These are phyloP conservation scores for Phytophthora meadii DNA, from an alignment of 352 stramenopile species.

Conservation along the genomic window DNA sequence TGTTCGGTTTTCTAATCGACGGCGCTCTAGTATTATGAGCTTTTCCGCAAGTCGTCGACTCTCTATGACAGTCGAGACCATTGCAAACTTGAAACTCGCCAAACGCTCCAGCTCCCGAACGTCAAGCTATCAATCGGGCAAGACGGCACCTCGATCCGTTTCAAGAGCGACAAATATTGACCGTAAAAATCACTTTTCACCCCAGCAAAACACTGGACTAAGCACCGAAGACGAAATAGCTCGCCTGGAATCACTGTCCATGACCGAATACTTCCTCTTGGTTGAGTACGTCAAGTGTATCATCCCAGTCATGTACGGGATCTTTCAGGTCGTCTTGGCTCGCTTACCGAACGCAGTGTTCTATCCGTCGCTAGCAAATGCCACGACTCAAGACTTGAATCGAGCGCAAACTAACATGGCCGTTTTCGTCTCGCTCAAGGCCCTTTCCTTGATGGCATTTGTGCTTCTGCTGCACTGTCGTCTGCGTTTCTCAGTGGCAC, in stretches of 20 bases:
- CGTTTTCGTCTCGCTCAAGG: constrained; percentile 12
- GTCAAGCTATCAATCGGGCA: not conserved
- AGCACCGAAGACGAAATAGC: not conserved
- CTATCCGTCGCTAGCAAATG: not conserved
- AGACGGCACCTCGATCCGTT: not conserved
- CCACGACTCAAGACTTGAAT: not conserved
- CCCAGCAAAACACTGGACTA: too few species aligned
- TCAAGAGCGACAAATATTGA: not conserved
- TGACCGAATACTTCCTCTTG: not conserved
- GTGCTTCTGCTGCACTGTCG: constrained; percentile 12
- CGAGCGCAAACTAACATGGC: constrained; percentile 23
- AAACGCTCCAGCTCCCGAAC: not conserved
- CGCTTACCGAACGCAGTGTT: not conserved
- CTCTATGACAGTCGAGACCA: not conserved
- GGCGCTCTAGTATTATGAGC: not conserved
- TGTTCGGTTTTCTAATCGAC: not conserved
- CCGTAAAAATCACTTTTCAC: too few species aligned
- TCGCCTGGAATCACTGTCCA: not conserved
- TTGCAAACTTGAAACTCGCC: not conserved
- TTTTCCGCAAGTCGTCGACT: not conserved
- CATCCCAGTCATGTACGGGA: not conserved
- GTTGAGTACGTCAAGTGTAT: not conserved
- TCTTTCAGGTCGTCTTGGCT: not conserved
- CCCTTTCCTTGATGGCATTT: constrained; percentile 17
- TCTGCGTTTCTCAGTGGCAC: constrained; percentile 28